Base-by-base conservation (phyloP, 139 green algal species). In the Chara braunii region DNA sequence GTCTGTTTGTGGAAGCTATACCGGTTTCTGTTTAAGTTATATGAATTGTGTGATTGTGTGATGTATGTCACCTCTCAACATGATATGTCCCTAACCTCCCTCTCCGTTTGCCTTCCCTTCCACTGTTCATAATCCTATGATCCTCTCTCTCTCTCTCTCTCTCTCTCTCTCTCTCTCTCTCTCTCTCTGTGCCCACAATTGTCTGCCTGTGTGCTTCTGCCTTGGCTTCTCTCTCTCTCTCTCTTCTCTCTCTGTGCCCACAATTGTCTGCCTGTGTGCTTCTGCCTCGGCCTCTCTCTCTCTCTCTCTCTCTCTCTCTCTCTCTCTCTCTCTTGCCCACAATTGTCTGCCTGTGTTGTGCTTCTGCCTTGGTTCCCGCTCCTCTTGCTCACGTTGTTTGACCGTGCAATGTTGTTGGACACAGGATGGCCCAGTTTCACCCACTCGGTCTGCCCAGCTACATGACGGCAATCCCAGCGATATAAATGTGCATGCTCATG, bases 391-490 rank as follows among this genome's bases (percentile, higher is more conserved):
- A 1, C 29, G 53, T 26, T 62, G 33, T 1, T 9, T 56, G 34
- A 52, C 23, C 29, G 53, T 24, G 53, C 53, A 62, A 9, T 62
- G 24, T 9, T 61, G 33, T 48, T 18, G 40, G 18, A 48, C 40
- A 26, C 40, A 48, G 18, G 6, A 26, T 56, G 53, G 53, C 58
- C 23, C 24, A 26, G 29, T 24, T 9, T 31, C 12, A 14, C 33
- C 24, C 42, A 4, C 60, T 45, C 57, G 60, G 57, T 62, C 43
- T 67, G 36, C 62, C 57, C 18, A 67, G 43, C 23, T 66, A n/a
- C 12, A 67, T 67, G 57, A 67, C n/a, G 42, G 59, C 22, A 61
- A 51, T 18, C 50, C 8, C 22, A 53, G 59, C 9, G 50, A 9
- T 18, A 11, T 61, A 24, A 31, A 61, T n/a, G 59, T 24, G 26